phyloP scores from a whole-genome alignment of 352 stramenopile genomes.

The Globisporangium nodosum region DNA sequence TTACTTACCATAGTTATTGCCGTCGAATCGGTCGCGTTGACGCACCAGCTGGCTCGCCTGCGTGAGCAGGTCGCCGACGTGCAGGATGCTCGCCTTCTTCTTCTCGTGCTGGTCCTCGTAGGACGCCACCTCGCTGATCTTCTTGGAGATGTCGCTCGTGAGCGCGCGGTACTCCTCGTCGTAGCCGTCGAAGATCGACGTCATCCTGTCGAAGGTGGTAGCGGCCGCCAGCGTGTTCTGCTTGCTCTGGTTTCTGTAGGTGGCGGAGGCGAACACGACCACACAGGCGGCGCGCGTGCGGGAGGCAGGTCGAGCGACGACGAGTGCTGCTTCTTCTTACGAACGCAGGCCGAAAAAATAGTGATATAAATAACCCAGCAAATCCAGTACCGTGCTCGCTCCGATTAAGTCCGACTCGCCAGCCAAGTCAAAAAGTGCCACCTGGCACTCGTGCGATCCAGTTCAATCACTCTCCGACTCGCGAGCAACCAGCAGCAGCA shows the following conservation, averaged over 20 bases:
- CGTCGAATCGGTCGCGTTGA: neutral
- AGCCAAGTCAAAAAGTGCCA: too few species aligned
- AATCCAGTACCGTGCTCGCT: neutral
- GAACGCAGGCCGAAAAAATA: too few species aligned
- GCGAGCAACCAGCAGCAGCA: neutral
- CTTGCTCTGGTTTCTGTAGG: too few species aligned
- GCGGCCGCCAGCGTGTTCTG: neutral
- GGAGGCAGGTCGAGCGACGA: neutral
- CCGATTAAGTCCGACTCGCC: neutral
- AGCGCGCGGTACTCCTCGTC: slow-evolving; percentile 85
- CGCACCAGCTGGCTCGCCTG: slow-evolving; percentile 78
- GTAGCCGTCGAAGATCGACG: slow-evolving; percentile 87
- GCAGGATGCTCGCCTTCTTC: slow-evolving; percentile 79
- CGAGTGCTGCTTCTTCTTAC: neutral
- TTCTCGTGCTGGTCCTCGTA: slow-evolving; percentile 86
- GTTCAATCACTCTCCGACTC: neutral
- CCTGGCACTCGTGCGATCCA: neutral
- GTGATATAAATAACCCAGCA: too few species aligned
- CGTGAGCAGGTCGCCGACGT: slow-evolving; percentile 74
- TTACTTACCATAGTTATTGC: neutral
- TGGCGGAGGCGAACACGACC: too few species aligned
- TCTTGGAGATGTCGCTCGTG: slow-evolving; percentile 84
- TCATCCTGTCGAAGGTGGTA: slow-evolving; percentile 42
- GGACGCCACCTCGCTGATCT: slow-evolving; percentile 82
- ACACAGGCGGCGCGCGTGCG: too few species aligned